Evolutionary conservation across 345 rosid species (phyloP), one percentile per base, ranked within the genome.

Genomic region (Lenwebbia sp.): DNA sequence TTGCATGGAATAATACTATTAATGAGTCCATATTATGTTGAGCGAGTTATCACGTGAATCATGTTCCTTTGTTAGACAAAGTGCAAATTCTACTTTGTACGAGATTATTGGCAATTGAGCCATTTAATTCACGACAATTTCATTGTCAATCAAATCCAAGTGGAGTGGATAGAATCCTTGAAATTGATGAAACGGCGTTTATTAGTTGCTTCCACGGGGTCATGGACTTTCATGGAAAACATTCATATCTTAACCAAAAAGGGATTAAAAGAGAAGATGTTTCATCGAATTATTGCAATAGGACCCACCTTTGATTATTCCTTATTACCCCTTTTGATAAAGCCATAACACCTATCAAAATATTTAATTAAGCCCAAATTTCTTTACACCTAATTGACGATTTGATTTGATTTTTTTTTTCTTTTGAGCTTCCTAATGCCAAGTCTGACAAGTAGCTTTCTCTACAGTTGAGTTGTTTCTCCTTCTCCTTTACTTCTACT

Each of bases 241-340:
- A 5, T 85, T 57, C 51, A 44, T 89, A 47, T 85, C 93, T 89
- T 89, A 87, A 88, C 86, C 54, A 60, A 81, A 91, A 90, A 93
- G 93, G 78, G 54, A 90, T 85, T 75, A 81, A 89, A 89, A 88
- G 84, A 53, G 90, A 84, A 86, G 88, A 89, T 53, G 91, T 90
- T 83, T 82, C 86, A 86, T 86, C 88, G 82, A 86, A 86, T 90
- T 82, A 87, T 86, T 88, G 87, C 78, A 33, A 33, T 19, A 70
- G 90, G 88, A 50, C 92, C 92, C 88, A 87, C 58, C 83, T 60
- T 83, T 88, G 95, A 91, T 90, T 82, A 88, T 88, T 90, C 84
- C 40, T 56, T 86, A 88, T 81, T 90, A 90, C 81, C 95, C 89
- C 91, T 90, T 91, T 90, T 87, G 95, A 93, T 78, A 92, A 93